Percentiles rank a stretch among this genome's conserved stretches.
Evolutionary conservation across 768 basidiomycete species (phyloP).

Genomic region (Pleurotus giganteus): DNA sequence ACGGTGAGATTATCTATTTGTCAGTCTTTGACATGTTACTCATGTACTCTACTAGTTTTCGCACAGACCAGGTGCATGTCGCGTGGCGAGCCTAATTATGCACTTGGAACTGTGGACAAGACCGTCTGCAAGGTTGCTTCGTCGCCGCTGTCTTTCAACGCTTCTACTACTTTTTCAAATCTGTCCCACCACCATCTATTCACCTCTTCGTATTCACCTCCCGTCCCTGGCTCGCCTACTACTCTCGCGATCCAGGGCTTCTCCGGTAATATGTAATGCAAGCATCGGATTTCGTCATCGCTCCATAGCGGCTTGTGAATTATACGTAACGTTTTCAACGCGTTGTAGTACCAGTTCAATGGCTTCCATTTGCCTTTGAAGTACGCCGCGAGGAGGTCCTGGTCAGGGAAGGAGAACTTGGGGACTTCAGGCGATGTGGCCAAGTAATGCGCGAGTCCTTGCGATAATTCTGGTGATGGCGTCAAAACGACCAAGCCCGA

Average conservation of each 20-base stretch:
- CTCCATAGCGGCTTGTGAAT: slow-evolving; percentile 78
- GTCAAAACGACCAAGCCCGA: slow-evolving; percentile 84
- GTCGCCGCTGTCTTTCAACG: slow-evolving; percentile 40
- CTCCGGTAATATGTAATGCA: slow-evolving; percentile 84
- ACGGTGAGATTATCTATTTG: slow-evolving; percentile 47
- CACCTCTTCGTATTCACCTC: slow-evolving; percentile 46
- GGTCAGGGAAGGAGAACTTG: slow-evolving; percentile 76
- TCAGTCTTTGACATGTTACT: slow-evolving; percentile 5
- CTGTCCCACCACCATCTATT: slow-evolving; percentile 83
- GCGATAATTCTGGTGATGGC: slow-evolving; percentile 60
- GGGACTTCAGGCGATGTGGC: slow-evolving; percentile 37
- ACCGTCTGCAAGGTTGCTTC: slow-evolving; percentile 50
- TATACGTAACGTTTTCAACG: slow-evolving; percentile 78
- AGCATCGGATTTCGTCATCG: slow-evolving; percentile 80
- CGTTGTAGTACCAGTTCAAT: slow-evolving; percentile 88
- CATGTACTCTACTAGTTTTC: slow-evolving; percentile 54
- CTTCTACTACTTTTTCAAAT: slow-evolving; percentile 44
- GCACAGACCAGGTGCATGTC: slow-evolving; percentile 93
- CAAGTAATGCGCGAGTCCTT: slow-evolving; percentile 56
- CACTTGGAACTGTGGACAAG: slow-evolving; percentile 42
- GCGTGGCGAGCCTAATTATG: slow-evolving; percentile 70
- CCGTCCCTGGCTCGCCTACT: slow-evolving; percentile 29
- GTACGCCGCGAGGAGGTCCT: slow-evolving; percentile 82
- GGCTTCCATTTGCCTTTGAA: slow-evolving; percentile 81
- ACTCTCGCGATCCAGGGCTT: slow-evolving; percentile 80